phyloP scores from a whole-genome alignment of 805 yeast species.

The Yarrowia sp. region DNA sequence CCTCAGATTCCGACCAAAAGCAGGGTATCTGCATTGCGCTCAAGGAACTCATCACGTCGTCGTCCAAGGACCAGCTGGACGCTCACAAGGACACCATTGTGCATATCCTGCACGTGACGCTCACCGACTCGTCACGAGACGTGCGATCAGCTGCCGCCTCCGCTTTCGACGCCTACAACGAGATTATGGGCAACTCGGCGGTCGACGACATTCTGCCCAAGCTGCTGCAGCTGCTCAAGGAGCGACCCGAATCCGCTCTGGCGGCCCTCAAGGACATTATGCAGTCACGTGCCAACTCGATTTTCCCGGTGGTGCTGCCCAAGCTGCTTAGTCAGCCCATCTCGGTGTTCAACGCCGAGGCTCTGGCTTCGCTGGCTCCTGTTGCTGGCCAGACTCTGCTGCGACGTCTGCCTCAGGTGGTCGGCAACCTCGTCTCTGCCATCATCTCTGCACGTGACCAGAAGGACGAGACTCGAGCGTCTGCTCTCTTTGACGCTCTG shows the following conservation, averaged over 20 bases:
- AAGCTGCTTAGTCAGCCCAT: slow-evolving; percentile 82
- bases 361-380: slow-evolving; percentile 83
- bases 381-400: slow-evolving; percentile 87
- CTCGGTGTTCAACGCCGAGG: slow-evolving; percentile 82
- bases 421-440: slow-evolving; percentile 74
- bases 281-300: slow-evolving; percentile 86
- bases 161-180: slow-evolving; percentile 88
- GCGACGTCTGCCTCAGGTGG: slow-evolving; percentile 72
- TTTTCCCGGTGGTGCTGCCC: slow-evolving; percentile 93
- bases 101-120: slow-evolving; percentile 74
- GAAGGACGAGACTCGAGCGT: slow-evolving; percentile 52
- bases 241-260: slow-evolving; percentile 69
- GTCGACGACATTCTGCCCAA: slow-evolving; percentile 89
- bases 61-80: slow-evolving; percentile 62
- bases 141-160: slow-evolving; percentile 92
- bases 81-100: slow-evolving; percentile 75
- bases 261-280: slow-evolving; percentile 89
- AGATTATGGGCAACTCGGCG: slow-evolving; percentile 79
- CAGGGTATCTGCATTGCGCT: slow-evolving; percentile 97
- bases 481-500: slow-evolving; percentile 55
- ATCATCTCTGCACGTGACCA: slow-evolving; percentile 52
- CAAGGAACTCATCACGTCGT: slow-evolving; percentile 80
- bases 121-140: slow-evolving; percentile 71
- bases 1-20: slow-evolving; percentile 78
- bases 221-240: slow-evolving; percentile 72